These are phyloP conservation scores for Salix purpurea DNA, from an alignment of 345 rosid species.

Conservation along the genomic window DNA sequence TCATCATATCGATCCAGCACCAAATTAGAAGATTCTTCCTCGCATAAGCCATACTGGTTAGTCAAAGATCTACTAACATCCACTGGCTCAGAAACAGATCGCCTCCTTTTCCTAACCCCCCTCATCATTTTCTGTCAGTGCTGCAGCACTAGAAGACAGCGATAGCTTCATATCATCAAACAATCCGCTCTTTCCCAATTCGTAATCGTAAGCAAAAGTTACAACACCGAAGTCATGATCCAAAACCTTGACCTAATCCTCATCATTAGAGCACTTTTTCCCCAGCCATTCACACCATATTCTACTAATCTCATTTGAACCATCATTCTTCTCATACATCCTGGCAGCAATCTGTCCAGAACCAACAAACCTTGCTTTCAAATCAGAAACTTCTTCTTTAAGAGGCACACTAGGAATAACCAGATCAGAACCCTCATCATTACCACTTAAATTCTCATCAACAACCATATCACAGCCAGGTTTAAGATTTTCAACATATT, in stretches of 20 bases:
- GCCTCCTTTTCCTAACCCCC: constrained; percentile 49
- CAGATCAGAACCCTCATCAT: constrained; percentile 23
- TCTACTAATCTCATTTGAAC: constrained; percentile 37
- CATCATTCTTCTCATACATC: constrained; percentile 33
- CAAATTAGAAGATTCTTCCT: constrained; percentile 52
- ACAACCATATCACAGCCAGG: constrained; percentile 8
- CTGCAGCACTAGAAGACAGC: constrained; percentile 42
- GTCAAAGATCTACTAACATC: constrained; percentile 59
- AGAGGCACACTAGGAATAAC: constrained; percentile 52
- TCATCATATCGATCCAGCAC: too few species aligned
- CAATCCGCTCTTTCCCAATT: constrained; percentile 70
- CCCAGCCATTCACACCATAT: constrained; percentile 97
- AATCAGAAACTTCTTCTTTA: constrained; percentile 51
- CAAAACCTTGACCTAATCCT: constrained; percentile 30
- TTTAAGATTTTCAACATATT: constrained; percentile 33
- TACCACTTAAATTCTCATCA: constrained; percentile 22
- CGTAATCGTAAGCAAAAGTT: constrained; percentile 19
- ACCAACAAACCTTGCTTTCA: constrained; percentile 55
- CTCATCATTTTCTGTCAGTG: constrained; percentile 35
- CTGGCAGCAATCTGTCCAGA: constrained; percentile 58
- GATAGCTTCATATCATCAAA: constrained; percentile 49
- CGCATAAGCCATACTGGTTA: constrained; percentile 54
- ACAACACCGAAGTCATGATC: constrained; percentile 31
- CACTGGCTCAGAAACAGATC: constrained; percentile 75
- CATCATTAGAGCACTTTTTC: constrained; percentile 29